Evolutionary conservation across 129 eudicot species (phyloP), one percentile per base, ranked within the genome.

Genomic region (Flaveria sonorensis): DNA sequence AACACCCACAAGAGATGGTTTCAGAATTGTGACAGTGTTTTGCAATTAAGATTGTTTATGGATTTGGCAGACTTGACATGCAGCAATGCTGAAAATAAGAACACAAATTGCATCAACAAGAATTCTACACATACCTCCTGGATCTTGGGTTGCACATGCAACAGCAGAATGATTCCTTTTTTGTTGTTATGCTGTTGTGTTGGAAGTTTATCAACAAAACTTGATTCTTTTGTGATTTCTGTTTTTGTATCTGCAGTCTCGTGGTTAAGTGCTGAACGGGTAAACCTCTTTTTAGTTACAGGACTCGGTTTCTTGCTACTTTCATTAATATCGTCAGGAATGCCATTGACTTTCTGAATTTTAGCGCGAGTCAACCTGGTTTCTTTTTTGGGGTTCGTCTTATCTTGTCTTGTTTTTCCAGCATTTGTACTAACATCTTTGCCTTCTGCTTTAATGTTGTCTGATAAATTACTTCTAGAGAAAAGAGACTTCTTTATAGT

Each of bases 401-500:
- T 83, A 72, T 60, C 32, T 24, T 60, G 66, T 23, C 16, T 60
- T 3, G 18, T 0, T 60, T 24, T 5, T 60, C 66, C 66, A 60
- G 24, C 66, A 23, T 63, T 63, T 63, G 45, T 30, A 63, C 69
- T 30, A 63, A 6, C 16, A 63, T 30, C 69, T 30, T 63, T 63
- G 69, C 12, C 46, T 63, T 30, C 56, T 75, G 53, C 50, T 78
- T 46, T 45, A 7, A 15, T 63, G 23, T 30, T 63, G 43, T 55
- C 76, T 65, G 78, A 20, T 67, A 79, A 47, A 14, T 20, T 66
- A 63, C 15, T 42, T 15, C 64, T 43, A 30, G 80, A 79, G 74
- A 85, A 88, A 77, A 85, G 86, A 21, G 81, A 64, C 67, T 81
- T 88, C 48, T 77, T 88, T 32, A 61, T 69, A 63, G 56, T 72